phyloP scores from a whole-genome alignment of 306 rosid species.

The Cicer cuneatum region DNA sequence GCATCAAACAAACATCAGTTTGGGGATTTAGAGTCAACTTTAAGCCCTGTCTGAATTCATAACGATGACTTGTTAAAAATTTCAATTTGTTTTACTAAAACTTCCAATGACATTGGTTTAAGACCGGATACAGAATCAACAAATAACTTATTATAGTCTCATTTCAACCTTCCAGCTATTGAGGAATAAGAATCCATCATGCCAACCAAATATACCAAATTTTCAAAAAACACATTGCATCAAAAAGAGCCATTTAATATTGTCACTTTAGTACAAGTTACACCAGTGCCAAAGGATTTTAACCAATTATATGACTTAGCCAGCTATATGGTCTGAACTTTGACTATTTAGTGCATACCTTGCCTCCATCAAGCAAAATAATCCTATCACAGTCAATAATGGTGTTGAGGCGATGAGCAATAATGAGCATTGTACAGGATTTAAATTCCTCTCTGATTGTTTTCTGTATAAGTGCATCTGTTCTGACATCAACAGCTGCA shows the following conservation, averaged over 20 bases:
- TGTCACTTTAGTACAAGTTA: conserved; percentile 12
- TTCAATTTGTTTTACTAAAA: background rate
- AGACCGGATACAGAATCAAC: background rate
- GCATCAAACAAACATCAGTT: conserved; percentile 34
- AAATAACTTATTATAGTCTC: background rate
- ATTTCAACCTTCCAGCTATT: conserved; percentile 24
- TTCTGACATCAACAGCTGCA: conserved; percentile 92
- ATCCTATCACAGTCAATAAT: conserved; percentile 87
- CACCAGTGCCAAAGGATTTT: conserved; percentile 12
- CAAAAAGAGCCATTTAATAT: conserved; percentile 12
- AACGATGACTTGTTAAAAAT: conserved; percentile 22
- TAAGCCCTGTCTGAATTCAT: conserved; percentile 12
- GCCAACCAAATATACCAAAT: conserved; percentile 17
- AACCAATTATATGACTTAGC: conserved; percentile 21
- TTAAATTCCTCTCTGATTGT: conserved; percentile 91
- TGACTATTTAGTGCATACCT: conserved; percentile 55
- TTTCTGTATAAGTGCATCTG: conserved; percentile 93
- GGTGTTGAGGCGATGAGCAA: conserved; percentile 94
- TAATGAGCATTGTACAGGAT: conserved; percentile 85
- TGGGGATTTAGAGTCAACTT: conserved; percentile 11
- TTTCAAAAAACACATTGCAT: conserved; percentile 18
- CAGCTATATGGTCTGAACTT: conserved; percentile 12
- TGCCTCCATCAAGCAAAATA: conserved; percentile 83
- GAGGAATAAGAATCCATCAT: conserved; percentile 13
- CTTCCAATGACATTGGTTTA: conserved; percentile 6